Conservation (phyloP, 768 basidiomycete genomes). For the Tubosaeta sp. region DNA sequence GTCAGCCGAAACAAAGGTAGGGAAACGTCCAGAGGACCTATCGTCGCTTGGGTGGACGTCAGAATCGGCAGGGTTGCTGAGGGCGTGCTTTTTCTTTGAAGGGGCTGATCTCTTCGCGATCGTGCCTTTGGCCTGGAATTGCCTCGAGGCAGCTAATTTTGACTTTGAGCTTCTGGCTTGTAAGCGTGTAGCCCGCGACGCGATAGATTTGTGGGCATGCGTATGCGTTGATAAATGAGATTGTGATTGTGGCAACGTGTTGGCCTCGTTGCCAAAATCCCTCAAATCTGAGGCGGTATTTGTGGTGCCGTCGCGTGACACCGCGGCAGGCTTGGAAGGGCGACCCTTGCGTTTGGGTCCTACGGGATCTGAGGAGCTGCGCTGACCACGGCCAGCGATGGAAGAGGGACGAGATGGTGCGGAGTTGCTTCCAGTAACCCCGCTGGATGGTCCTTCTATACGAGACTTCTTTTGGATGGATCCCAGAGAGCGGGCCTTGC, state of each 20-base stretch:
- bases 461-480: conserved; percentile 29
- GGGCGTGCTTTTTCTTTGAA: conserved; percentile 16
- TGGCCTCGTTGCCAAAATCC: conserved; percentile 31
- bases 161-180: conserved; percentile 21
- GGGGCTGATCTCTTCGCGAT: conserved; percentile 24
- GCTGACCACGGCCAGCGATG: conserved; percentile 28
- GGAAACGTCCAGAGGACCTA: conserved; percentile 42
- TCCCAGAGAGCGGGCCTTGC: conserved; percentile 34
- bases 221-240: conserved; percentile 30
- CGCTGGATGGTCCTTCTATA: conserved; percentile 33
- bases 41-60: conserved; percentile 35
- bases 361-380: conserved; percentile 9
- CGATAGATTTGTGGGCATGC: conserved; percentile 16
- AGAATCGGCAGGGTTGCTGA: conserved; percentile 20
- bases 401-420: conserved; percentile 15
- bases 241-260: conserved; percentile 35
- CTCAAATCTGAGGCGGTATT: conserved; percentile 17
- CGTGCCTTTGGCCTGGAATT: conserved; percentile 36
- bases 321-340: conserved; percentile 45
- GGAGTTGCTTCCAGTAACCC: conserved; percentile 30
- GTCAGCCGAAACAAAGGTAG: conserved; percentile 67
- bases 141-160: conserved; percentile 33
- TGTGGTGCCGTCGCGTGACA: conserved; percentile 27
- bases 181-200: conserved; percentile 24
- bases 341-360: conserved; percentile 51